Conservation (phyloP, 768 basidiomycete genomes). For the Cubamyces lactineus region DNA sequence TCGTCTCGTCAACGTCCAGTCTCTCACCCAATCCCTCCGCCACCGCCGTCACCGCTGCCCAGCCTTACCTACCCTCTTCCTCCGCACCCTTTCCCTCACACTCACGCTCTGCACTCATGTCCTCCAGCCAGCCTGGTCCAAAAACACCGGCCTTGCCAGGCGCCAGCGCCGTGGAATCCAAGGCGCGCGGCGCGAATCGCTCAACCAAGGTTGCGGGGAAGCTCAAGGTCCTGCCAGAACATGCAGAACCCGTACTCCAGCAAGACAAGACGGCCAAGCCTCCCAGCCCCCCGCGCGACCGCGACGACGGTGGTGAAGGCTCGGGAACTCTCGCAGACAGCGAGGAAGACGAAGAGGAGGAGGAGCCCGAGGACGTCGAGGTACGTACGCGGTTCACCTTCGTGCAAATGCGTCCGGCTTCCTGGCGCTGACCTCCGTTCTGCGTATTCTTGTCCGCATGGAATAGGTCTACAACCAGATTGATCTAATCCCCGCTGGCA, state of each 20-base stretch:
- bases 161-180: constrained; percentile 44
- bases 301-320: constrained; percentile 31
- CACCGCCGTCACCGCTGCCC: not conserved
- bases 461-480: constrained; percentile 90
- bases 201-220: constrained; percentile 84
- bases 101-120: constrained; percentile 17
- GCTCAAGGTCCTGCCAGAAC: constrained; percentile 86
- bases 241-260: constrained; percentile 56
- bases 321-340: constrained; percentile 49
- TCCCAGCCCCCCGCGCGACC: constrained; percentile 25
- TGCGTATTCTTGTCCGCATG: not conserved
- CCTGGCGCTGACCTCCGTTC: constrained; percentile 3
- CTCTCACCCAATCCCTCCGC: not conserved
- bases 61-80: not conserved
- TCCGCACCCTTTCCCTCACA: not conserved
- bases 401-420: not conserved
- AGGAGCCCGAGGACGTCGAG: constrained; percentile 65
- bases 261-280: constrained; percentile 25
- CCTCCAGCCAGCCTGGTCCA: constrained; percentile 26
- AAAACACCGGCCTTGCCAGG: constrained; percentile 9
- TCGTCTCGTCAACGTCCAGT: not conserved
- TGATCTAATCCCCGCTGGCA: constrained; percentile 91
- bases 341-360: constrained; percentile 68
- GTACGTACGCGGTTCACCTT: constrained; percentile 38
- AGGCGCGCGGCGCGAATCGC: constrained; percentile 72